Conservation (phyloP, 441 rosid genomes). For the Francoa sonchifolia region DNA sequence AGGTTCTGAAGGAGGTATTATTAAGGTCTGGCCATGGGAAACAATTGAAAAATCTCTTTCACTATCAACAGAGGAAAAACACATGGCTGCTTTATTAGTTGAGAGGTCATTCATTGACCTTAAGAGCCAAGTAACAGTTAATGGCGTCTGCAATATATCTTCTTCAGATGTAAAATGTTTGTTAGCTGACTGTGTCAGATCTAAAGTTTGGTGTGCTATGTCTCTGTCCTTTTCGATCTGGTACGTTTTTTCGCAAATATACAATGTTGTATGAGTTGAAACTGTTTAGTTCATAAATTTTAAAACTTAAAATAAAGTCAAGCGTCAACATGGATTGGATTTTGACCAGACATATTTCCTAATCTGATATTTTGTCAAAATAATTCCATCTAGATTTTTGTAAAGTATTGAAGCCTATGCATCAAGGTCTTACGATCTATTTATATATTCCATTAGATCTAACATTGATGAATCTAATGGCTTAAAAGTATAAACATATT, state of each 20-base stretch:
- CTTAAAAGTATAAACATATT: too few relatives aligned
- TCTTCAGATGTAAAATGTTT: constrained; percentile 75
- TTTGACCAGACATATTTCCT: too few relatives aligned
- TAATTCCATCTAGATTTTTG: too few relatives aligned
- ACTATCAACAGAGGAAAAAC: constrained; percentile 73
- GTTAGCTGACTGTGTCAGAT: constrained; percentile 57
- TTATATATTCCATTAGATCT: too few relatives aligned
- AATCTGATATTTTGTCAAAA: too few relatives aligned
- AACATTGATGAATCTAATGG: too few relatives aligned
- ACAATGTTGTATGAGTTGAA: too few relatives aligned
- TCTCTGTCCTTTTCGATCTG: constrained; percentile 69
- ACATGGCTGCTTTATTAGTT: constrained; percentile 91
- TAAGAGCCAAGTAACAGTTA: constrained; percentile 79
- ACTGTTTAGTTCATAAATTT: too few relatives aligned
- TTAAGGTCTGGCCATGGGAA: constrained; percentile 96
- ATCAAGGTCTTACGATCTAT: too few relatives aligned
- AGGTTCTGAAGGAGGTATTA: constrained; percentile 70
- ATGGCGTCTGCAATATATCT: constrained; percentile 68
- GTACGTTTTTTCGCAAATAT: constrained; percentile 29
- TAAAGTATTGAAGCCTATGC: too few relatives aligned
- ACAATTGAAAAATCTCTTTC: constrained; percentile 85
- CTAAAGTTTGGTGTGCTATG: constrained; percentile 87
- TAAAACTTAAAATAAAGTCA: too few relatives aligned
- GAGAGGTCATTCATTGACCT: constrained; percentile 93
- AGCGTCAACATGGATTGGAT: too few relatives aligned